Evolutionary conservation across 352 stramenopile species (phyloP), one percentile per base, ranked within the genome.

Genomic region (Globisporangium cystogenes): DNA sequence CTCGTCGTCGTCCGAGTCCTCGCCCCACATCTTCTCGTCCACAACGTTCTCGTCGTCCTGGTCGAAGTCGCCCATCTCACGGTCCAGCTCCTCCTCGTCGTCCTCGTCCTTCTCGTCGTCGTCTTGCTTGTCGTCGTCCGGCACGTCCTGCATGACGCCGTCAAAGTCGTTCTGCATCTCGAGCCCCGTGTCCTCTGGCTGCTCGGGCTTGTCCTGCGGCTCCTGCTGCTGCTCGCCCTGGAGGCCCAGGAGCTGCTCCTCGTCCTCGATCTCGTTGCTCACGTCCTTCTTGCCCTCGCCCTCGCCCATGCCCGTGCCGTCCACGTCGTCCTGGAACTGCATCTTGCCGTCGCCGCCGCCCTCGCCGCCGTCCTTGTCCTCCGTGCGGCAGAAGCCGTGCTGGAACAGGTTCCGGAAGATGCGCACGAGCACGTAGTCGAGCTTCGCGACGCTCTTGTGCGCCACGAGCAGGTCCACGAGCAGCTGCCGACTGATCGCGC

Each of bases 91-190:
- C 70, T 98, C 87, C 7, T 93, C 82, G 16, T 94, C 82, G n/a
- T 97, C 71, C 12, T 96, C 76, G 7, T 91, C 60, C 4, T 94
- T 67, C 18, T 96, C 72, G 0, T 96, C 72, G 0, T 96, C 80
- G 1, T 96, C 86, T 2, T 98, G 67, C 44, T 96, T 86, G 43
- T 98, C 83, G 21, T 93, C 79, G 3, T 98, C 88, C n/a, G 95
- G 85, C 6, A 99, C 49, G 61, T 99, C 97, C 54, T 96, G 96
- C 77, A 99, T 98, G 21, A 98, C 95, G n/a, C 98, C 98, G 42
- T 99, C 94, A 69, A 99, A 99, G 66, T 99, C 97, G 50, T 96
- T 97, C 52, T 99, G 93, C 97, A 99, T 99, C 73, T 99, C 98
- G 58, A 99, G 86, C 14, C 97, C 98, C 48, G 96, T 98, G 49